Percentiles rank a stretch among this genome's conserved stretches.
These are phyloP conservation scores for Eucalyptus globulus DNA, from an alignment of 345 rosid genomes.

Conservation along the genomic window DNA sequence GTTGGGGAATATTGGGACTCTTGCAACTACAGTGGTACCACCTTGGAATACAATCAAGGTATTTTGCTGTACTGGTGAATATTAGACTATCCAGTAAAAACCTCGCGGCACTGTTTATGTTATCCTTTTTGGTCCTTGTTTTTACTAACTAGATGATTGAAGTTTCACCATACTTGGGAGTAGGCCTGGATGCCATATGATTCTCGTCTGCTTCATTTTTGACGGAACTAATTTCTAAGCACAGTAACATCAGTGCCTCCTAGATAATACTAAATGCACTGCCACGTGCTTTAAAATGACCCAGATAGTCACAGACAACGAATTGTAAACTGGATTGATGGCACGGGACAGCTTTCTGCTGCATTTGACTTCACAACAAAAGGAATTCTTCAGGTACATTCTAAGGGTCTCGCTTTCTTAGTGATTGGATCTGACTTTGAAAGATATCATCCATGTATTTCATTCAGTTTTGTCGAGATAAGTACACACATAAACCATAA, in stretches of 20 bases:
- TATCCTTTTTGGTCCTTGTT: background rate
- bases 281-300: background rate
- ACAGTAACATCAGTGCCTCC: background rate
- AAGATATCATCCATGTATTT: background rate
- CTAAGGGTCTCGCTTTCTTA: background rate
- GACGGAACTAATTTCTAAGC: background rate
- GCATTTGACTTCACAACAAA: constrained; percentile 95
- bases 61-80: background rate
- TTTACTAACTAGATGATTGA: background rate
- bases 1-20: constrained; percentile 96
- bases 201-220: background rate
- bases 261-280: background rate
- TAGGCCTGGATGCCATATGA: background rate
- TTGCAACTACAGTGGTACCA: constrained; percentile 52
- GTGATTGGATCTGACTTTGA: background rate
- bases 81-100: background rate
- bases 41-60: constrained; percentile 87
- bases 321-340: constrained; percentile 78
- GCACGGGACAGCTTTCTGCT: constrained; percentile 60
- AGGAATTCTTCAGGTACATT: constrained; percentile 75
- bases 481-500: background rate
- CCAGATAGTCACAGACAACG: constrained; percentile 81
- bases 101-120: background rate
- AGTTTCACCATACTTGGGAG: background rate
- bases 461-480: background rate